Evolutionary conservation across 176 grass and related monocot genomes (phyloP), one percentile per base, ranked within the genome.

Genomic region (Lolium perenne): DNA sequence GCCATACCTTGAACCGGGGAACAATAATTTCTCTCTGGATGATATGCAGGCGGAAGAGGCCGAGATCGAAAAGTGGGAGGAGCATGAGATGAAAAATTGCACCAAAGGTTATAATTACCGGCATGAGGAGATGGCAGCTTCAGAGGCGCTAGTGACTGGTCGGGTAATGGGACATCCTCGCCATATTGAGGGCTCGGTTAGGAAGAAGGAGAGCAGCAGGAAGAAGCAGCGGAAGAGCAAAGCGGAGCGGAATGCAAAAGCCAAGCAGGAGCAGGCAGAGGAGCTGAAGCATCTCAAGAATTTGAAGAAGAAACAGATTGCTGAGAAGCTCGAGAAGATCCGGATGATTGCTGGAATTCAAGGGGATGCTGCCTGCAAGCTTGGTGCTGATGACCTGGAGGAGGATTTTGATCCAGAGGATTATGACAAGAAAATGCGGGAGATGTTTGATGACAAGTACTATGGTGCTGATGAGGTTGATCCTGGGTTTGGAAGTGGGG

Each of bases 271-370:
- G 17, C 54, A 56, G 54, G 54, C 54, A 56, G 17, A 56, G 54
- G 54, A 56, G 54, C 17, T 56, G 54, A 93, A 98, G 83, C 95
- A 91, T 41, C 82, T 98, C 58, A 98, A 95, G 72, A 98, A 98
- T 77, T 58, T 98, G 77, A 98, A 98, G 93, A 98, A 93, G 91
- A 98, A 89, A 86, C 89, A 95, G 89, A 98, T 95, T 47, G 80
- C 91, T 20, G 91, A 93, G 85, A 97, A 93, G 80, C 89, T 97
- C 9, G 83, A 90, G 72, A 93, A 79, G 77, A 92, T 97, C 74
- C 71, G 21, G 11, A 80, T 69, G 10, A 85, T 95, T 84, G 95
- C 95, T 0, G 89, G 95, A 35, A 88, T 97, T n/a, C 87, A 81
- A 57, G 65, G 86, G 2, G 84, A 74, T 46, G 80, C 40, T 12